These are phyloP conservation scores for Eucalyptus pauciflora DNA, from an alignment of 345 rosid species.

Conservation along the genomic window DNA sequence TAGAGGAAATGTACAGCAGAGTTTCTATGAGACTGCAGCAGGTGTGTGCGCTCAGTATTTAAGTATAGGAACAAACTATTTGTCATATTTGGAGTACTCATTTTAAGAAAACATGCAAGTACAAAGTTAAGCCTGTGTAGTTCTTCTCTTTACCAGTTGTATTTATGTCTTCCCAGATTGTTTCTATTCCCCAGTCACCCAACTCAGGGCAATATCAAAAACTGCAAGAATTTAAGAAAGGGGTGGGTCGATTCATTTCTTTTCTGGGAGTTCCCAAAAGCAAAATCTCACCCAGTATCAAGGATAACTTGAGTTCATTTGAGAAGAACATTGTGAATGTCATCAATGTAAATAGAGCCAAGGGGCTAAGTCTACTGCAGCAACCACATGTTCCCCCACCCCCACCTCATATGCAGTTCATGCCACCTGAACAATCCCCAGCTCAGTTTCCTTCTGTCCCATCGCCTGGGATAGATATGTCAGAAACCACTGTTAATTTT, in stretches of 20 bases:
- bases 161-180: constrained; percentile 6
- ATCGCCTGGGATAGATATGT: constrained; percentile 3
- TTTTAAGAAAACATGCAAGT: background rate
- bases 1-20: constrained; percentile 17
- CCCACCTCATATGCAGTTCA: background rate
- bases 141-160: background rate
- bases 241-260: constrained; percentile 1
- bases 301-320: constrained; percentile 15
- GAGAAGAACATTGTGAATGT: constrained; percentile 8
- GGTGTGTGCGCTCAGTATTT: constrained; percentile 1
- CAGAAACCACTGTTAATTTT: constrained; percentile 8
- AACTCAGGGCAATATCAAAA: constrained; percentile 6
- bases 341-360: background rate
- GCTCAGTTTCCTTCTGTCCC: background rate
- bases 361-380: constrained; percentile 4
- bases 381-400: constrained; percentile 19
- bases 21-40: constrained; percentile 8
- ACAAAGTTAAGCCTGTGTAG: background rate
- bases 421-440: background rate
- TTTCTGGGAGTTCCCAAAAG: constrained; percentile 9
- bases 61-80: background rate
- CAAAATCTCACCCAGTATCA: constrained; percentile 4
- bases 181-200: constrained; percentile 10
- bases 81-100: background rate
- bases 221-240: background rate